Evolutionary conservation across 495 filamentous ascomycete genomes (phyloP).

Genomic region (Neurospora sp.): DNA sequence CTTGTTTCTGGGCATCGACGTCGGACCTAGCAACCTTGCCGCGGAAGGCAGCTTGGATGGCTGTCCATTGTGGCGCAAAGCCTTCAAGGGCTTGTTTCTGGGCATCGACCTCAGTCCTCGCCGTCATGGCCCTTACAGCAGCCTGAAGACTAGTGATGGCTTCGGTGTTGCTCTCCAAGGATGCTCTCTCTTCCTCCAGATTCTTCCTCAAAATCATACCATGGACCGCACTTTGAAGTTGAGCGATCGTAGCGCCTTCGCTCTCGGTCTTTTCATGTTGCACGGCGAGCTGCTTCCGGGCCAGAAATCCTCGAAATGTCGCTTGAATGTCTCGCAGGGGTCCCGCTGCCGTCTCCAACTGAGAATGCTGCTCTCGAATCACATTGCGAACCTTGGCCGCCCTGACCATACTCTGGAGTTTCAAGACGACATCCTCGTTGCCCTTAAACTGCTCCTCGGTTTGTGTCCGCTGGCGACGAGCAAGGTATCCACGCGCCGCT

Average conservation of each 20-base stretch:
- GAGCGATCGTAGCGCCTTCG: constrained; percentile 32
- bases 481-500: constrained; percentile 65
- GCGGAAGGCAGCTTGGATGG: constrained; percentile 40
- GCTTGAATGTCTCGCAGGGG: constrained; percentile 61
- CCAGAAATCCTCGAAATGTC: constrained; percentile 48
- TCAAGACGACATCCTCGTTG: constrained; percentile 60
- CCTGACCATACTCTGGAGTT: constrained; percentile 76
- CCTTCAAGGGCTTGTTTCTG: constrained; percentile 32
- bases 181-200: constrained; percentile 26
- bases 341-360: constrained; percentile 47
- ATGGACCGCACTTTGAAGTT: constrained; percentile 43
- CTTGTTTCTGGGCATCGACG: no score
- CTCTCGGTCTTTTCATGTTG: constrained; percentile 46
- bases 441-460: constrained; percentile 59
- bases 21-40: constrained; percentile 4
- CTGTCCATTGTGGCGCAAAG: constrained; percentile 30
- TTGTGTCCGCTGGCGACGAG: constrained; percentile 50
- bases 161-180: constrained; percentile 25
- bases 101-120: constrained; percentile 22
- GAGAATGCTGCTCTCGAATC: constrained; percentile 51
- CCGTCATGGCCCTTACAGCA: constrained; percentile 28
- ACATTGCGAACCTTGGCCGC: constrained; percentile 64
- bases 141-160: constrained; percentile 42
- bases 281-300: constrained; percentile 36
- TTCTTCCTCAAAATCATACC: constrained; percentile 37